Base-by-base conservation (phyloP, 805 yeast genomes). In the Starmerella cellae region DNA sequence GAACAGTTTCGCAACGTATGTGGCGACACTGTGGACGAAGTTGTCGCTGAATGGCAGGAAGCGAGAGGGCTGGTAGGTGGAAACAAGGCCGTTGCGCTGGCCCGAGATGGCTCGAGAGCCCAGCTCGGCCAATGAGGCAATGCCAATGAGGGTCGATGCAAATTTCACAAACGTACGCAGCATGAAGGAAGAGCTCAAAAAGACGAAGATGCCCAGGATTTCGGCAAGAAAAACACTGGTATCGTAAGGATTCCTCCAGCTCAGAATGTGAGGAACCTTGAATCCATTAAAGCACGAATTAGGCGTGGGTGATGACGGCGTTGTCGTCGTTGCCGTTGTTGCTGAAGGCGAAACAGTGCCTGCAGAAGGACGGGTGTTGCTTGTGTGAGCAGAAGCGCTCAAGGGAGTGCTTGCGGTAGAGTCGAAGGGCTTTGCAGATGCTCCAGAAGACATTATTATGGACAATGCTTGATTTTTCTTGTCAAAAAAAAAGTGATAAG, bases 231-330 rank as follows among this genome's bases (percentile, higher is more conserved):
- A 75, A 57, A 77, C 76, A 48, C 80, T 95, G 39, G 95, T 77
- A 58, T 70, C 70, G 50, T 71, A 66, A 34, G 96, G 91, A 58
- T 79, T 68, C 50, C 71, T 65, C 94, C 93, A 82, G 49, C 83
- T 74, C 47, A 82, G 66, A 51, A 82, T 65, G 32, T 50, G 42
- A 11, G 65, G 64, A 35, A 60, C 55, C 4, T 38, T 17, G 44
- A 51, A 46, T 24, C 55, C 54, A 24, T 29, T 2, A 8, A 38
- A 28, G 16, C 41, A 34, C 8, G 41, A 26, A 9, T 20, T 23
- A n/a, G 49, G 13, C 29, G 42, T 9, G 21, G 37, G n/a, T 22
- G 38, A 19, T 19, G 35, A 16, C 18, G 46, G 13, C 10, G 35
- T 27, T 19, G 39, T n/a, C 5, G 39, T 6, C 8, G 45, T 10